These are phyloP conservation scores for Moricandia moricandioides DNA, from an alignment of 345 rosid genomes.

Conservation along the genomic window DNA sequence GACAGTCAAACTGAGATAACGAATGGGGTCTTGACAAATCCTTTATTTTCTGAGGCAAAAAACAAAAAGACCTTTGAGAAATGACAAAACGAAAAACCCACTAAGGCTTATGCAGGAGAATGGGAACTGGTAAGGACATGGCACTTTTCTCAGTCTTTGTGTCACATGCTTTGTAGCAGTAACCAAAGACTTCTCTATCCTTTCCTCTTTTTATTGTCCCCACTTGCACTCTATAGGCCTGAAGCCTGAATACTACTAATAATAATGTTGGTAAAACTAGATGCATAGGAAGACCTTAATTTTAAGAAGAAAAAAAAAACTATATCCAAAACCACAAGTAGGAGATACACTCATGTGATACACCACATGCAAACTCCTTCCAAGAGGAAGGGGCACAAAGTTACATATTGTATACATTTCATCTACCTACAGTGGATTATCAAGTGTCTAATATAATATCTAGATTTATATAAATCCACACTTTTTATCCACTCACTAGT, in stretches of 20 bases:
- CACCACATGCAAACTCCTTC: slow-evolving; percentile 23
- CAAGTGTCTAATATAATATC: slow-evolving; percentile 25
- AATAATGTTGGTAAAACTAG: slow-evolving; percentile 14
- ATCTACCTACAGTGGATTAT: slow-evolving; percentile 25
- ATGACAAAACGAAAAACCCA: slow-evolving; percentile 32
- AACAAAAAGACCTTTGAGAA: slow-evolving; percentile 28
- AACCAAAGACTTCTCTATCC: slow-evolving; percentile 21
- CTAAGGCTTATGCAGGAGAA: slow-evolving; percentile 27
- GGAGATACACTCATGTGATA: slow-evolving; percentile 16
- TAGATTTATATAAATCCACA: not conserved
- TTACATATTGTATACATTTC: slow-evolving; percentile 27
- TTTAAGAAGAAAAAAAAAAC: not conserved
- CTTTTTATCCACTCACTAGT: slow-evolving; percentile 25
- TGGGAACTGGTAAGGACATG: slow-evolving; percentile 39
- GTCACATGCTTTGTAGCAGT: slow-evolving; percentile 37
- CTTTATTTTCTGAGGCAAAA: not conserved
- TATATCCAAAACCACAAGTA: slow-evolving; percentile 23
- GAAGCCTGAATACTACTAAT: slow-evolving; percentile 10
- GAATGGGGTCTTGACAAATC: slow-evolving; percentile 22
- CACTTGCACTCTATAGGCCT: slow-evolving; percentile 27
- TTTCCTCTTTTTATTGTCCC: slow-evolving; percentile 23
- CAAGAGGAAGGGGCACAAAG: slow-evolving; percentile 17
- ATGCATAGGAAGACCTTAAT: slow-evolving; percentile 6
- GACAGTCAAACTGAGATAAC: slow-evolving; percentile 3
- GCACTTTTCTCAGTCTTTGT: slow-evolving; percentile 28